A percentile compares a stretch with the other conserved stretches of the same genome.
Evolutionary conservation across 2,329 filamentous ascomycete species (phyloP).

Genomic region (Trichothecium roseum): DNA sequence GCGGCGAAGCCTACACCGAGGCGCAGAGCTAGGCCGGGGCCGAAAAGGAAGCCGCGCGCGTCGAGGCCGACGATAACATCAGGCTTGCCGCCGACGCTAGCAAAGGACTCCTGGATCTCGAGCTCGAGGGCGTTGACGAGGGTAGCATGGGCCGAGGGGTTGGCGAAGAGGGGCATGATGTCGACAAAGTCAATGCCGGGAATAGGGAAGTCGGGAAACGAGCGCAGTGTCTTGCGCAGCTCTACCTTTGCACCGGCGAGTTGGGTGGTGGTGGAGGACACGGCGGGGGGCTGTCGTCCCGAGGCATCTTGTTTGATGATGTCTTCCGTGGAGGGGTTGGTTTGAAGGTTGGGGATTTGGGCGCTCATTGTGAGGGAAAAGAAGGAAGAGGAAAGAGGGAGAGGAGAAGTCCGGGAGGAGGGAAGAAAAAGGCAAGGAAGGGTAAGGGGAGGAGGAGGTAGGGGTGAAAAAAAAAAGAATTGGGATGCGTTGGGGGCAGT

Average conservation of each 20-base stretch:
- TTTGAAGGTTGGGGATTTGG: conserved; percentile 10
- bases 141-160: conserved; percentile 60
- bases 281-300: conserved; percentile 52
- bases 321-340: conserved; percentile 16
- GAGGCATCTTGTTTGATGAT: conserved; percentile 42
- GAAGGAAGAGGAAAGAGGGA: conserved; percentile 16
- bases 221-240: conserved; percentile 64
- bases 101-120: conserved; percentile 58
- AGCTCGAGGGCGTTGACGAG: conserved; percentile 81
- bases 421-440: conserved; percentile 7
- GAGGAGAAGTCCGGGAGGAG: conserved; percentile 10
- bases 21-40: conserved; percentile 74
- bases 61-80: conserved; percentile 93
- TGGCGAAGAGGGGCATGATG: conserved; percentile 90
- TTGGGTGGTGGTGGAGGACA: conserved; percentile 52
- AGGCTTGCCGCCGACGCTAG: conserved; percentile 46
- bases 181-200: conserved; percentile 94
- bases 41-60: conserved; percentile 90
- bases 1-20: conserved; percentile 83
- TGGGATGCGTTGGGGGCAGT: conserved; percentile 1
- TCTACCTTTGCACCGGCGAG: conserved; percentile 59
- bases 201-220: conserved; percentile 86
- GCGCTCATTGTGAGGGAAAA: conserved; percentile 23
- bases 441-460: conserved; percentile 12
- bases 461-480: conserved; percentile 8